A percentile compares a stretch with the other conserved stretches of the same genome.
Evolutionary conservation across 768 basidiomycete genomes (phyloP).

Genomic region (Termitomyces sp.): DNA sequence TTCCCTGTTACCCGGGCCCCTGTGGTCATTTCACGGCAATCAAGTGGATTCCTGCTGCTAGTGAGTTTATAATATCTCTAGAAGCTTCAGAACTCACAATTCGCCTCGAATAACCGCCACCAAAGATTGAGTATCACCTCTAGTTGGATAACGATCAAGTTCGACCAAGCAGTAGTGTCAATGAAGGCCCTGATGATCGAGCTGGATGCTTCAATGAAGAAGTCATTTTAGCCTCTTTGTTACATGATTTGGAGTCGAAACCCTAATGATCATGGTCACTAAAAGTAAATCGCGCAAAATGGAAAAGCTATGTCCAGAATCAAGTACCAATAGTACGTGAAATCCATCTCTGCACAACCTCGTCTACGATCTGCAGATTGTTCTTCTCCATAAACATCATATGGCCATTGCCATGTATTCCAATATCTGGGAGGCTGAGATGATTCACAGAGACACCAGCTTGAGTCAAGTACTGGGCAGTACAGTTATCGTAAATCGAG

Average conservation of each 20-base stretch:
- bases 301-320: neutral
- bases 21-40: too few species aligned
- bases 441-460: constrained; percentile 45
- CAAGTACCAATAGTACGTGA: neutral
- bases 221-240: neutral
- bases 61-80: too few species aligned
- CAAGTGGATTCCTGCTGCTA: too few species aligned
- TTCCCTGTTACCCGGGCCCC: too few species aligned
- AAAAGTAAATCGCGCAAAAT: neutral
- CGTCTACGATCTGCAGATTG: constrained; percentile 36
- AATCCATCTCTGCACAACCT: constrained; percentile 21
- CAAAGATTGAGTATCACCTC: neutral
- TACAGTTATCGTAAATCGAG: constrained; percentile 44
- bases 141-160: neutral
- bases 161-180: neutral
- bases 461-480: constrained; percentile 37
- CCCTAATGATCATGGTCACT: neutral
- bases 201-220: neutral
- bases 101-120: neutral
- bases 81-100: neutral
- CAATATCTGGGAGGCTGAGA: constrained; percentile 36
- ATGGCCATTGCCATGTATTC: constrained; percentile 52
- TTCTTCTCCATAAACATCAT: constrained; percentile 59
- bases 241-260: neutral
- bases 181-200: too few species aligned